Conservation (phyloP, 805 yeast genomes). For the Brettanomyces sp. region DNA sequence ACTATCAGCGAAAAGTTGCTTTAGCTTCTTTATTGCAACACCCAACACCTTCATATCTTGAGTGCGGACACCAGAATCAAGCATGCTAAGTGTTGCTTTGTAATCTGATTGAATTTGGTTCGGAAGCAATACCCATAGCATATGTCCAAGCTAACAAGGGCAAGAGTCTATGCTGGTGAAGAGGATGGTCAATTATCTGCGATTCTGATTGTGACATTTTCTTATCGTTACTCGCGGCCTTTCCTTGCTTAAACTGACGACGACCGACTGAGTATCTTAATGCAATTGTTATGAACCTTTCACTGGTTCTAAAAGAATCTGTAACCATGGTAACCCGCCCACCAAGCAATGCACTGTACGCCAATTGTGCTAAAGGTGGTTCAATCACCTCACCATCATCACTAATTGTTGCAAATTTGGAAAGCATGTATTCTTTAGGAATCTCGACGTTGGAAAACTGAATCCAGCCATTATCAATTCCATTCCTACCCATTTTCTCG, state of each 20-base stretch:
- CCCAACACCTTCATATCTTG: constrained; percentile 36
- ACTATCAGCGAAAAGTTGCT: constrained; percentile 72
- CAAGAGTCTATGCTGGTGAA: constrained; percentile 79
- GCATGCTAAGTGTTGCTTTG: constrained; percentile 36
- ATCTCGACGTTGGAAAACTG: constrained; percentile 78
- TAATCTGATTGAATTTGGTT: constrained; percentile 48
- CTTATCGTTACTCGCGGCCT: constrained; percentile 38
- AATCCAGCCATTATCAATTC: constrained; percentile 95
- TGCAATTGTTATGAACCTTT: constrained; percentile 76
- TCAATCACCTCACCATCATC: constrained; percentile 58
- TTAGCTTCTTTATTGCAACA: constrained; percentile 49
- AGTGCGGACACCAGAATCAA: constrained; percentile 45
- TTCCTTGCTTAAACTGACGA: constrained; percentile 62
- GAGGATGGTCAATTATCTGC: constrained; percentile 75
- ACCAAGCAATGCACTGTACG: constrained; percentile 77
- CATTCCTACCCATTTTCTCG: constrained; percentile 91
- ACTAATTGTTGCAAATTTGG: constrained; percentile 66
- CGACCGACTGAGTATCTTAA: constrained; percentile 83
- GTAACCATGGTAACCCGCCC: constrained; percentile 88
- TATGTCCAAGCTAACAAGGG: constrained; percentile 79
- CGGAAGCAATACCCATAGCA: constrained; percentile 69
- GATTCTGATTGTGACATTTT: no score
- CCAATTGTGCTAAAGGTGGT: constrained; percentile 82
- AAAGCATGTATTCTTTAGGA: constrained; percentile 77
- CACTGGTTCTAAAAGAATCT: constrained; percentile 75